Evolutionary conservation across 1,284 basidiomycete species (phyloP).

Genomic region (Amylostereum areolatum): DNA sequence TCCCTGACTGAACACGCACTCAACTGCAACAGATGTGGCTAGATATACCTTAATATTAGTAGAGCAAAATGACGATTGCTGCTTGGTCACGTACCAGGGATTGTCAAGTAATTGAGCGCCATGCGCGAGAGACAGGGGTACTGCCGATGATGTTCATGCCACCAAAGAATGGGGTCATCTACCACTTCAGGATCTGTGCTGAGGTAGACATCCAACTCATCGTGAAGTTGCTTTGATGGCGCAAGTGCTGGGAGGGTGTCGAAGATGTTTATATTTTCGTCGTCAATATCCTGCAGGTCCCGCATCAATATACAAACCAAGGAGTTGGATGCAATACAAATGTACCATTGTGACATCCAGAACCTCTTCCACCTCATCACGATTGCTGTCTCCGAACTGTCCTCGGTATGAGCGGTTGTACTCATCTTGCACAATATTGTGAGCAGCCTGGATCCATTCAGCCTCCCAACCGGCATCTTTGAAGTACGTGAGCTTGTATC

Average conservation of each 20-base stretch:
- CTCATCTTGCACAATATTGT: constrained; percentile 10
- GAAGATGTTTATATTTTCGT: too few species aligned
- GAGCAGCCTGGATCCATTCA: constrained; percentile 21
- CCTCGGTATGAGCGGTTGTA: constrained; percentile 6
- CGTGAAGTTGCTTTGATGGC: too few species aligned
- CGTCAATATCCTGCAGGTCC: too few species aligned
- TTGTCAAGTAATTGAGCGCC: constrained; percentile 24
- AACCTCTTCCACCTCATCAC: background rate
- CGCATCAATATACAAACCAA: too few species aligned
- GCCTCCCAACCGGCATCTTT: constrained; percentile 16
- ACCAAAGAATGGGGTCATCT: constrained; percentile 23
- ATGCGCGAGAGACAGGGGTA: constrained; percentile 24
- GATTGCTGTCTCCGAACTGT: background rate
- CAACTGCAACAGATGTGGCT: constrained; percentile 22
- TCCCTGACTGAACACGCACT: constrained; percentile 21
- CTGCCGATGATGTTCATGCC: constrained; percentile 14
- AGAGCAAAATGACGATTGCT: too few species aligned
- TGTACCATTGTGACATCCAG: background rate
- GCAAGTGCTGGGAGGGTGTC: too few species aligned
- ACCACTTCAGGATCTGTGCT: constrained; percentile 15
- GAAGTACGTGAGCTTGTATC: constrained; percentile 27
- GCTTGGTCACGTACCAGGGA: constrained; percentile 32
- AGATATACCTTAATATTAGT: background rate
- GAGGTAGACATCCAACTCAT: too few species aligned
- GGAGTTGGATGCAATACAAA: too few species aligned